Percentiles rank a stretch among this genome's conserved stretches.
phyloP scores from a whole-genome alignment of 768 basidiomycete genomes.

The Hypholoma sublateritium region DNA sequence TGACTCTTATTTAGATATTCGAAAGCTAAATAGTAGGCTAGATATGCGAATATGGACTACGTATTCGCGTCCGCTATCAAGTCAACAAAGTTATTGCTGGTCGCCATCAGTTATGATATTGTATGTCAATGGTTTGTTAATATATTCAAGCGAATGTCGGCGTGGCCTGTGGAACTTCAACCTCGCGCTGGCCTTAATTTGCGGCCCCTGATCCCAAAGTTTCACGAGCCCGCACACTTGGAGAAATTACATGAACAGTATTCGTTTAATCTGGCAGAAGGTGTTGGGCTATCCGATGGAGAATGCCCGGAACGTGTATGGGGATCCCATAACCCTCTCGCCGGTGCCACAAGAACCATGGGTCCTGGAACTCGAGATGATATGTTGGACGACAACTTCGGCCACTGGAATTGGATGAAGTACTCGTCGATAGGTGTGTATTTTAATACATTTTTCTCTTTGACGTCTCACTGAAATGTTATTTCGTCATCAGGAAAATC shows the following conservation, averaged over 20 bases:
- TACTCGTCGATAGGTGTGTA: slow-evolving; percentile 1
- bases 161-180: not conserved
- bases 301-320: too few species aligned
- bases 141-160: slow-evolving; percentile 15
- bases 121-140: slow-evolving; percentile 28
- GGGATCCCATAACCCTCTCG: too few species aligned
- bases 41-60: slow-evolving; percentile 19
- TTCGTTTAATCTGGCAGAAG: slow-evolving; percentile 24
- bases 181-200: not conserved
- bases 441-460: not conserved
- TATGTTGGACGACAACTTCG: slow-evolving; percentile 26
- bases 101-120: slow-evolving; percentile 28
- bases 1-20: not conserved
- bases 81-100: not conserved
- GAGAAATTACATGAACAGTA: slow-evolving; percentile 18
- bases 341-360: too few species aligned
- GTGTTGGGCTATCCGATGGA: slow-evolving; percentile 27
- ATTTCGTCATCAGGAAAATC: not conserved
- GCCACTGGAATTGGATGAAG: slow-evolving; percentile 28
- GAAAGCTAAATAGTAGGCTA: not conserved
- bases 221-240: slow-evolving; percentile 27
- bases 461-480: not conserved
- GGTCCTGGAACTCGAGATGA: too few species aligned
- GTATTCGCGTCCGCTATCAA: too few species aligned
- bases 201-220: slow-evolving; percentile 23